A percentile compares a stretch with the other conserved stretches of the same genome.
Conservation (phyloP, 179 eudicot genomes). For the Sideroxylon spinosum region DNA sequence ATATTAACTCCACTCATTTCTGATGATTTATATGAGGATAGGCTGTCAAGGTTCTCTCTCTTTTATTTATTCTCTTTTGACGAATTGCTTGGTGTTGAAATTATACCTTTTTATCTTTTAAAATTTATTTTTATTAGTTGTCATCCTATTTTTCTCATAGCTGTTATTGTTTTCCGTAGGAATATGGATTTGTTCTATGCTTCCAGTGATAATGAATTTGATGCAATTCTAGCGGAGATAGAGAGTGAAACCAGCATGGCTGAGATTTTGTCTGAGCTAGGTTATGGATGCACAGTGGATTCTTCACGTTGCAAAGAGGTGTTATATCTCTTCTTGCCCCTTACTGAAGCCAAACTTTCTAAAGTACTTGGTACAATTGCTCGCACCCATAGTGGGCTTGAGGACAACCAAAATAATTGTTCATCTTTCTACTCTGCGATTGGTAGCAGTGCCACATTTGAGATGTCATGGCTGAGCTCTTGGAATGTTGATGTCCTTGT, state of each 20-base stretch:
- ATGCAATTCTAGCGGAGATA: constrained; percentile 72
- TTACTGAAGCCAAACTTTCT: constrained; percentile 62
- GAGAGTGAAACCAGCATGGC: constrained; percentile 71
- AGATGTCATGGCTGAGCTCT: constrained; percentile 43
- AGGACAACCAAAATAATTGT: constrained; percentile 46
- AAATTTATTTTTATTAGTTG: neutral
- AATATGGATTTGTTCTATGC: constrained; percentile 50
- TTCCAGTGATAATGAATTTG: constrained; percentile 57
- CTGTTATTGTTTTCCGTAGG: constrained; percentile 29
- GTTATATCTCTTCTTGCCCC: constrained; percentile 61
- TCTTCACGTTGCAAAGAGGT: constrained; percentile 71
- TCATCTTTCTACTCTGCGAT: constrained; percentile 61
- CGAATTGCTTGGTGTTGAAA: neutral
- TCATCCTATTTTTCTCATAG: neutral
- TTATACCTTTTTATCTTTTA: neutral
- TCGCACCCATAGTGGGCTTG: constrained; percentile 57
- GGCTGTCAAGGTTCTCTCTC: neutral
- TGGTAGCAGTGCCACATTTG: constrained; percentile 40
- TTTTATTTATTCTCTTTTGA: neutral
- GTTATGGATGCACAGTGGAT: constrained; percentile 71
- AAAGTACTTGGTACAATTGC: constrained; percentile 67
- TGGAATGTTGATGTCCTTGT: constrained; percentile 73
- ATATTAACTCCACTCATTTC: constrained; percentile 38
- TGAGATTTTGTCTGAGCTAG: constrained; percentile 73
- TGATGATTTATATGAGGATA: constrained; percentile 18